These are phyloP conservation scores for Mycena rebaudengoi DNA, from an alignment of 768 basidiomycete species.

Conservation along the genomic window DNA sequence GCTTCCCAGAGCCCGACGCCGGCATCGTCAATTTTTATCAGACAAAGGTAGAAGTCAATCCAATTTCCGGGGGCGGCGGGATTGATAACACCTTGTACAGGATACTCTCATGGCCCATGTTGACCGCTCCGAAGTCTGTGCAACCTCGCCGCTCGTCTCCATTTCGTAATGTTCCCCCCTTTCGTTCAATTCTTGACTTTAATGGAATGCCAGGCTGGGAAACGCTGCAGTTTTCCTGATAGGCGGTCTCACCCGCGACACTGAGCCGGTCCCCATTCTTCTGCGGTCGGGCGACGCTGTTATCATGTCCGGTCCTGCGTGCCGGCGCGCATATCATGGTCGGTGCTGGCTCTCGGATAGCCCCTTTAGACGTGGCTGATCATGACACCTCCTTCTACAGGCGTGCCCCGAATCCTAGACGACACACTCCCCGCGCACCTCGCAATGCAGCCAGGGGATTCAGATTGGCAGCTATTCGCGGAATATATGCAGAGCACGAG, in stretches of 20 bases:
- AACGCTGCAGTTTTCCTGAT: constrained; percentile 91
- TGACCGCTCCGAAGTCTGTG: constrained; percentile 95
- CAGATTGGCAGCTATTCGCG: constrained; percentile 68
- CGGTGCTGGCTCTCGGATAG: constrained; percentile 32
- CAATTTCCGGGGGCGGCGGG: not conserved
- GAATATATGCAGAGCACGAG: constrained; percentile 73
- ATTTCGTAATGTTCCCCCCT: constrained; percentile 80
- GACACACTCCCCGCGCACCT: constrained; percentile 77
- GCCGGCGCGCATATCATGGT: constrained; percentile 94
- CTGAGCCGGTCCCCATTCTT: constrained; percentile 80
- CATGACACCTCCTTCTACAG: constrained; percentile 51
- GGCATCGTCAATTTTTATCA: constrained; percentile 98
- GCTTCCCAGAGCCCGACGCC: constrained; percentile 82
- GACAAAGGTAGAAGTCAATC: constrained; percentile 56
- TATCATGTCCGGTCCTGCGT: constrained; percentile 90
- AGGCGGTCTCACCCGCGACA: constrained; percentile 82
- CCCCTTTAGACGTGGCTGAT: not conserved
- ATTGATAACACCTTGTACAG: too few relatives aligned
- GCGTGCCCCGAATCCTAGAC: constrained; percentile 89
- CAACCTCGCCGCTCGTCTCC: constrained; percentile 91
- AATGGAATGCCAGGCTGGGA: constrained; percentile 69
- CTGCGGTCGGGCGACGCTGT: constrained; percentile 92
- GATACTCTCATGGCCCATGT: constrained; percentile 98
- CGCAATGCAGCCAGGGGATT: constrained; percentile 37
- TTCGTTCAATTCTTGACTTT: not conserved